A percentile compares a stretch with the other conserved stretches of the same genome.
phyloP scores from a whole-genome alignment of 1,284 basidiomycete genomes.

The Macrocybe sp. region DNA sequence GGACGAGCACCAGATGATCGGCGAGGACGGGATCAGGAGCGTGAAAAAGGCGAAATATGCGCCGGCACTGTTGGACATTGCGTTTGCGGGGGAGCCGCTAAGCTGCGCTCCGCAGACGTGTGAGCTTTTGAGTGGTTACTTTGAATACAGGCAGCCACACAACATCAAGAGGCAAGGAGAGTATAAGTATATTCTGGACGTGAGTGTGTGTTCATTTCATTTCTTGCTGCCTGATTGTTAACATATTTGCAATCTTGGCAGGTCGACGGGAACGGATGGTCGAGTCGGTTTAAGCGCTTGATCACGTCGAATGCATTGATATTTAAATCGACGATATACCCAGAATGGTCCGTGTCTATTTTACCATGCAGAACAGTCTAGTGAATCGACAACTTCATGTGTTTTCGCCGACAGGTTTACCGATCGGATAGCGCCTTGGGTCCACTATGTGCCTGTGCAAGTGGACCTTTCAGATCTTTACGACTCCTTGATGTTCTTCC shows the following conservation, averaged over 20 bases:
- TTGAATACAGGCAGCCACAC: constrained; percentile 33
- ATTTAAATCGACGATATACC: constrained; percentile 64
- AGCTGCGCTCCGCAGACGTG: constrained; percentile 40
- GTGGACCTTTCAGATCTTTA: constrained; percentile 47
- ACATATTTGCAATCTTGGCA: constrained; percentile 13
- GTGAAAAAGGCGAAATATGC: constrained; percentile 19
- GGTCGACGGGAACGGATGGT: constrained; percentile 68
- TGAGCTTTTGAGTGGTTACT: constrained; percentile 31
- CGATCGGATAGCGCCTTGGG: constrained; percentile 44
- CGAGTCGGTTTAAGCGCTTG: constrained; percentile 58
- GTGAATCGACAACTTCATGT: neutral
- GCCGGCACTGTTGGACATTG: constrained; percentile 47
- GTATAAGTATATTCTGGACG: constrained; percentile 56
- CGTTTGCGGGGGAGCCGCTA: constrained; percentile 40
- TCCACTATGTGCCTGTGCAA: constrained; percentile 59
- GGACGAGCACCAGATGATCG: constrained; percentile 27
- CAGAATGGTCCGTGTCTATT: constrained; percentile 47
- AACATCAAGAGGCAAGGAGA: constrained; percentile 34
- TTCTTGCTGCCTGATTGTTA: neutral
- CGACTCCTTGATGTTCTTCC: constrained; percentile 54
- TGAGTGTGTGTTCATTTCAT: constrained; percentile 22
- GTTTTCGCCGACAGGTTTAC: constrained; percentile 18
- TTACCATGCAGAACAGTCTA: neutral
- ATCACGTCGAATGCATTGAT: constrained; percentile 56
- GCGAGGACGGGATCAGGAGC: constrained; percentile 31